Evolutionary conservation across 345 rosid genomes (phyloP).

Genomic region (Eucalyptus melliodora): DNA sequence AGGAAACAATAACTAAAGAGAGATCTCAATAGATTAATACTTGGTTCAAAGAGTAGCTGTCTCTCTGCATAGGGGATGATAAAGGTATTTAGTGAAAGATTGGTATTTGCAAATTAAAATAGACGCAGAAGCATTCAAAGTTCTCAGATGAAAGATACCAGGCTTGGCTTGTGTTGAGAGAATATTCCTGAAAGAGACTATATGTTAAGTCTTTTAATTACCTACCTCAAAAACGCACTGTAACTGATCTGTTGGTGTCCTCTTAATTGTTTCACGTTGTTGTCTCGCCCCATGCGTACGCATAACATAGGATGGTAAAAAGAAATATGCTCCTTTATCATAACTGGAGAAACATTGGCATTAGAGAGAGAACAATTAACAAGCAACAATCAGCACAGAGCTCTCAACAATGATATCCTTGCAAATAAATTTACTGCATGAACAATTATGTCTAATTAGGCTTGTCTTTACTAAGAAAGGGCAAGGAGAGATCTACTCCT

Average conservation of each 20-base stretch:
- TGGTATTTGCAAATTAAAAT: not conserved
- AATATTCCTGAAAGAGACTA: not conserved
- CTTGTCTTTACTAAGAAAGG: not conserved
- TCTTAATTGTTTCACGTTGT: slow-evolving; percentile 52
- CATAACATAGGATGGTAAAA: slow-evolving; percentile 86
- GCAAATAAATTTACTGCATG: not conserved
- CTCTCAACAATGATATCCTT: not conserved
- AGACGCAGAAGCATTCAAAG: not conserved
- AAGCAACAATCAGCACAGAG: not conserved
- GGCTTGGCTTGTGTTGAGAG: not conserved
- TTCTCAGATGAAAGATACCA: not conserved
- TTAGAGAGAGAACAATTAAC: not conserved
- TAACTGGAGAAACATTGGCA: slow-evolving; percentile 38
- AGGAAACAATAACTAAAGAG: not conserved
- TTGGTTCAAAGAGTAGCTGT: not conserved
- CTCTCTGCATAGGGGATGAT: not conserved
- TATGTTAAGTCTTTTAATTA: not conserved
- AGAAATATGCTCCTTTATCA: slow-evolving; percentile 78
- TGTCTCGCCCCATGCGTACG: slow-evolving; percentile 89
- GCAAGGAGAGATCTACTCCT: not conserved
- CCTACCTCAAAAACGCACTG: slow-evolving; percentile 76
- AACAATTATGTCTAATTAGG: not conserved
- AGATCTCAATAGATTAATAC: not conserved
- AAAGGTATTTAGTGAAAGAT: not conserved
- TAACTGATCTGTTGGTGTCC: slow-evolving; percentile 51